Evolutionary conservation across 164 flowering plant species (phyloP), one percentile per base, ranked within the genome.

Genomic region (Chimonanthus praecox): DNA sequence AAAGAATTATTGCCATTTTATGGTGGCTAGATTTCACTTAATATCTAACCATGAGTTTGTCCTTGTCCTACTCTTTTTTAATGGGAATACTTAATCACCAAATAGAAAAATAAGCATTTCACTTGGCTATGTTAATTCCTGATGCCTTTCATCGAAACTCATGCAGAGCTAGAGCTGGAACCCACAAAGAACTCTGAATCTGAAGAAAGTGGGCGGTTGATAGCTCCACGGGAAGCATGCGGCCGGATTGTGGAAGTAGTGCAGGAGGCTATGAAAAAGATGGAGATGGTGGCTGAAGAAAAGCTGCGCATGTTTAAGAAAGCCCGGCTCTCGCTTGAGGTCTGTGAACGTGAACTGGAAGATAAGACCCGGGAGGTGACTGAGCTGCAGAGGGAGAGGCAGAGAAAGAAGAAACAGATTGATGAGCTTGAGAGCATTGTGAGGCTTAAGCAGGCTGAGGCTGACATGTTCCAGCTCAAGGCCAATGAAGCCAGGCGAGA

Each of bases 261-360:
- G 66, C 92, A 90, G 73, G 99, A 93, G 83, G 94, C 98, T 15
- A 85, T 95, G 71, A 85, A 87, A 71, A 95, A 95, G 76, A 93
- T 95, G 97, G 99, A 93, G 81, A 85, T 87, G 88, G 98, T 95
- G 54, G 97, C 94, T 8, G 94, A 95, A 47, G 99, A 92, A 83
- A 95, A 95, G 84, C 76, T 85, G 89, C 84, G 90, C 64, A 82
- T 88, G 94, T 86, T 83, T 69, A 93, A 93, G 80, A 93, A 90
- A 79, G 98, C 97, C 46, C 90, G 92, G 10, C 49, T 84, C 46
- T 78, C 90, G 69, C 88, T 95, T 4, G 97, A 93, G 67, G 86
- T 87, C 47, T 93, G 98, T 80, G 94, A 95, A 73, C 86, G 85
- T 46, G 99, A 95, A 75, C 88, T 92, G 51, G 95, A 88, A 76